phyloP scores from a whole-genome alignment of 495 filamentous ascomycete genomes.

The Podospora conica region DNA sequence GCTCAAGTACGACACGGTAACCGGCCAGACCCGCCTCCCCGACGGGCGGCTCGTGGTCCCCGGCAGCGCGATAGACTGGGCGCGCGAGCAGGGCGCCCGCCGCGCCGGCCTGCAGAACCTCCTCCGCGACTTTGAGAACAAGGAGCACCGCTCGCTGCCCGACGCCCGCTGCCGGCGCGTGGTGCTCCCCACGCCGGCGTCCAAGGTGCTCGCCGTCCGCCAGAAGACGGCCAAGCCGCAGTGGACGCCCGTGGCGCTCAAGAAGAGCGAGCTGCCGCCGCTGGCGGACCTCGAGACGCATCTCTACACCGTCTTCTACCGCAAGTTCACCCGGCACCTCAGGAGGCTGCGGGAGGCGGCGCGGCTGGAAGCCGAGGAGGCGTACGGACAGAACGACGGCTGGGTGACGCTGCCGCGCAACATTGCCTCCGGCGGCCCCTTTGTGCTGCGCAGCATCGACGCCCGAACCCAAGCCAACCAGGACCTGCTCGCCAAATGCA shows the following conservation, averaged over 20 bases:
- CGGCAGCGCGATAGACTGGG: constrained; percentile 9
- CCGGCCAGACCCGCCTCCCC: constrained; percentile 9
- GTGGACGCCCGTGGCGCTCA: constrained; percentile 12
- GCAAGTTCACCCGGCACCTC: background rate
- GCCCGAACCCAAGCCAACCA: constrained; percentile 1
- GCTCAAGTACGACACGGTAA: constrained; percentile 6
- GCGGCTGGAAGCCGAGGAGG: background rate
- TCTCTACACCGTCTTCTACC: constrained; percentile 10
- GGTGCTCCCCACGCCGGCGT: constrained; percentile 23
- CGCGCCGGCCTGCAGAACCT: constrained; percentile 37
- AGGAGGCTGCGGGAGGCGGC: constrained; percentile 3
- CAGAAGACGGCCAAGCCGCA: constrained; percentile 9
- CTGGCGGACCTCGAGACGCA: constrained; percentile 16
- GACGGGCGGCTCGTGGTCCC: constrained; percentile 3
- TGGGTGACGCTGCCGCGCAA: constrained; percentile 16
- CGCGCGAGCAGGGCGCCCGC: constrained; percentile 30
- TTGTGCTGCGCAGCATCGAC: constrained; percentile 14
- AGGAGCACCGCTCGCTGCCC: constrained; percentile 15
- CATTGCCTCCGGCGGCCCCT: constrained; percentile 13
- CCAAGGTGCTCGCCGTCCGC: background rate
- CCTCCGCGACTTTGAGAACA: constrained; percentile 24
- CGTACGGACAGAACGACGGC: background rate
- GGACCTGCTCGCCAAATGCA: constrained; percentile 12
- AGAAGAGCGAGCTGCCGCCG: background rate
- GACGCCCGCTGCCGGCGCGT: constrained; percentile 25